Percentiles rank a stretch among this genome's conserved stretches.
phyloP scores from a whole-genome alignment of 306 rosid genomes.

The Fragaria iinumae region DNA sequence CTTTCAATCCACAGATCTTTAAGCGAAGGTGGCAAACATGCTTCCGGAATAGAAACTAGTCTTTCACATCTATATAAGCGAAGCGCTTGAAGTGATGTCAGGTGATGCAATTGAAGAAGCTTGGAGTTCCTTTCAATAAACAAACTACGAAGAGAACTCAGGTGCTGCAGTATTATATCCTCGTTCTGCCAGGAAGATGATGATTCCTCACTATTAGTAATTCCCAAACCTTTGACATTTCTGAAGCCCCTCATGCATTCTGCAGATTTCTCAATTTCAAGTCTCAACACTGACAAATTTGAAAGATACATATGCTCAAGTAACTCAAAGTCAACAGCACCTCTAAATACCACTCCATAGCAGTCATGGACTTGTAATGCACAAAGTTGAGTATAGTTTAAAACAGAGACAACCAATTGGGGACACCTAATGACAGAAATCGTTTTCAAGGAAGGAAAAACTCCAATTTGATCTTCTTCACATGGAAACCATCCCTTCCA shows the following conservation, averaged over 20 bases:
- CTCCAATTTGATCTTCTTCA: neutral
- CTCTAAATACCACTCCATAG: neutral
- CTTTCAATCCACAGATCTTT: neutral
- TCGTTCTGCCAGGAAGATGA: neutral
- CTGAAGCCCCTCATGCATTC: constrained; percentile 13
- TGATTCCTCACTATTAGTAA: neutral
- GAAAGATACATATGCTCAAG: neutral
- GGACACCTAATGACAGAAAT: neutral
- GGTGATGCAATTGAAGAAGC: neutral
- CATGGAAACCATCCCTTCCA: constrained; percentile 10
- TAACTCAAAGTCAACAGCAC: neutral
- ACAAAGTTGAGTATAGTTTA: neutral
- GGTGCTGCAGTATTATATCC: neutral
- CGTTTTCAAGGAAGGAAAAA: neutral
- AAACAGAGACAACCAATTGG: neutral
- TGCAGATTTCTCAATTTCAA: neutral
- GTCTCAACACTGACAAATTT: neutral
- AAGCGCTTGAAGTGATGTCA: constrained; percentile 6
- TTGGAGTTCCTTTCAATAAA: neutral
- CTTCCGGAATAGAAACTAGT: neutral
- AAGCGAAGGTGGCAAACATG: neutral
- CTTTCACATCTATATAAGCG: neutral
- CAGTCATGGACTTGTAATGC: neutral
- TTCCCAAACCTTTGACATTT: neutral
- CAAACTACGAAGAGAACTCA: constrained; percentile 9